Percentiles rank a stretch among this genome's conserved stretches.
Evolutionary conservation across 768 basidiomycete species (phyloP).

Genomic region (Kwoniella heveanensis): DNA sequence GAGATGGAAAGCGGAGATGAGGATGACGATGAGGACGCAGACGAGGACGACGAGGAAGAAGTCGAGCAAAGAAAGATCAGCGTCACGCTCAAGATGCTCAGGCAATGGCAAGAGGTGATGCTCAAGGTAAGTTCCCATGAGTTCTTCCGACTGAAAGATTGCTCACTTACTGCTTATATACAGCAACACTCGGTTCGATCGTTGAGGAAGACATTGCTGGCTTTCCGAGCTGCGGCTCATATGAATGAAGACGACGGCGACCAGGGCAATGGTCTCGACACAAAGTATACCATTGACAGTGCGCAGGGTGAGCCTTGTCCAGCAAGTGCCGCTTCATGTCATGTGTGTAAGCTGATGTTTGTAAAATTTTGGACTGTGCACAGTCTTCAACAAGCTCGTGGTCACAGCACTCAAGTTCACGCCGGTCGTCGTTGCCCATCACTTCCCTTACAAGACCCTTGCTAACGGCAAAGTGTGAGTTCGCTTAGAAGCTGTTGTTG

Average conservation of each 20-base stretch:
- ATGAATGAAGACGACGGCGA: slow-evolving; percentile 80
- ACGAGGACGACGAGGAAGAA: slow-evolving; percentile 58
- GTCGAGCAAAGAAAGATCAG: slow-evolving; percentile 48
- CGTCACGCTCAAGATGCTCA: slow-evolving; percentile 62
- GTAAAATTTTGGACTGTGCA: too few relatives aligned
- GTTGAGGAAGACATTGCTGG: slow-evolving; percentile 78
- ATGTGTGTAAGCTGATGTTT: too few relatives aligned
- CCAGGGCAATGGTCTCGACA: slow-evolving; percentile 55
- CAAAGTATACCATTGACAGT: slow-evolving; percentile 85
- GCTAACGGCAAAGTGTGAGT: slow-evolving; percentile 83
- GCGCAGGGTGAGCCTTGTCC: slow-evolving; percentile 69
- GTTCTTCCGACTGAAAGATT: background rate
- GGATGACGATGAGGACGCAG: slow-evolving; percentile 59
- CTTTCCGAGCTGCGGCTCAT: slow-evolving; percentile 85
- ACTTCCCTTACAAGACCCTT: slow-evolving; percentile 81
- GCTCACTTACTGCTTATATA: background rate
- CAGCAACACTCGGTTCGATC: slow-evolving; percentile 84
- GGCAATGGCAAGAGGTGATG: slow-evolving; percentile 83
- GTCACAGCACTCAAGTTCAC: slow-evolving; percentile 85
- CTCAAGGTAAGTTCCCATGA: slow-evolving; percentile 66
- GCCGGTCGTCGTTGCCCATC: slow-evolving; percentile 81
- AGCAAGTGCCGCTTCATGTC: too few relatives aligned
- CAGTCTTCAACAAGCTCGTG: slow-evolving; percentile 94
- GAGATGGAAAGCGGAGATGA: slow-evolving; percentile 61
- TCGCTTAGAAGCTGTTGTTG: too few relatives aligned